A percentile compares a stretch with the other conserved stretches of the same genome.
Evolutionary conservation across 768 basidiomycete genomes (phyloP).

Genomic region (Lactarius indigo): DNA sequence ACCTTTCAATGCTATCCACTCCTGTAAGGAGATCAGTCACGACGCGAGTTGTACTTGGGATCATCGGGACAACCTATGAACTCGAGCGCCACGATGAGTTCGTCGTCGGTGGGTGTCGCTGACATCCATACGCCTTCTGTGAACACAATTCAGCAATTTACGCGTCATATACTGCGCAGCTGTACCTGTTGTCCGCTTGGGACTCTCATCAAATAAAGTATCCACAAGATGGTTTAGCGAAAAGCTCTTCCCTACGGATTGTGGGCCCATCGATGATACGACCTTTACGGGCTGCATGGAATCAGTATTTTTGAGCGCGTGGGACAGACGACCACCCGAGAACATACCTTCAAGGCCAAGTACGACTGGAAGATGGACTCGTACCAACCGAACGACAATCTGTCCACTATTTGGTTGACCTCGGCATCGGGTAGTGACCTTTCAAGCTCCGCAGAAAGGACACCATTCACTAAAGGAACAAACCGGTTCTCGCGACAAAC

Average conservation of each 20-base stretch:
- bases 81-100: constrained; percentile 55
- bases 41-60: neutral
- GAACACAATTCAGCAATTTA: neutral
- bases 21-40: constrained; percentile 33
- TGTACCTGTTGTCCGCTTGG: constrained; percentile 57
- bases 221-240: constrained; percentile 58
- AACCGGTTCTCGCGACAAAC: constrained; percentile 58
- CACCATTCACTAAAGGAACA: constrained; percentile 56
- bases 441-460: constrained; percentile 48
- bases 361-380: constrained; percentile 63
- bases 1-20: constrained; percentile 61
- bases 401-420: constrained; percentile 52
- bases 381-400: constrained; percentile 59
- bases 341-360: constrained; percentile 49
- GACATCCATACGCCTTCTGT: constrained; percentile 65
- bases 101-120: constrained; percentile 54
- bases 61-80: constrained; percentile 48
- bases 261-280: constrained; percentile 67
- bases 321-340: neutral
- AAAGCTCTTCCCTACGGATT: constrained; percentile 62
- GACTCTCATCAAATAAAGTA: constrained; percentile 62
- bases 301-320: neutral
- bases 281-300: constrained; percentile 52
- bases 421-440: constrained; percentile 55
- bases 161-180: neutral